A percentile compares a stretch with the other conserved stretches of the same genome.
Evolutionary conservation across 1,284 basidiomycete species (phyloP).

Genomic region (Malassezia pachydermatis): DNA sequence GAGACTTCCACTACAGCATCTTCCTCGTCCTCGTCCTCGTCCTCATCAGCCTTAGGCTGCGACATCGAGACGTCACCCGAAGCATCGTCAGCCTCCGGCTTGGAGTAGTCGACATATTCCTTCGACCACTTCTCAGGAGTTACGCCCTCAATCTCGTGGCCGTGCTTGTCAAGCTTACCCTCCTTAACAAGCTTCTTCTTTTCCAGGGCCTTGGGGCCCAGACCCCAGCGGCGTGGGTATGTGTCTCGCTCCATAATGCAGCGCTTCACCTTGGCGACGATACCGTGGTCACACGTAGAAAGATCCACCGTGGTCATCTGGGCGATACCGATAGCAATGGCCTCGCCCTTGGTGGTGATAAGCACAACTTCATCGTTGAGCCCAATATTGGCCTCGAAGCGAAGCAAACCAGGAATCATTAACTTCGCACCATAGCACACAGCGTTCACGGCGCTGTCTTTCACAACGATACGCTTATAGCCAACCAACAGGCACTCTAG

Average conservation of each 20-base stretch:
- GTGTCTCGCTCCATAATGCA: slow-evolving; percentile 99
- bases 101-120: slow-evolving; percentile 81
- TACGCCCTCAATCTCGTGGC: slow-evolving; percentile 76
- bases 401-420: slow-evolving; percentile 96
- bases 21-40: slow-evolving; percentile 20
- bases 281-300: slow-evolving; percentile 94
- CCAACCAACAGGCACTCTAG: slow-evolving; percentile 86
- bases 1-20: slow-evolving; percentile 28
- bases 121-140: slow-evolving; percentile 85
- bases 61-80: slow-evolving; percentile 23
- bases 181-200: slow-evolving; percentile 77
- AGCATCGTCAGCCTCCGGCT: slow-evolving; percentile 44
- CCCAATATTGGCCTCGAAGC: slow-evolving; percentile 92
- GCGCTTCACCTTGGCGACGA: slow-evolving; percentile 97
- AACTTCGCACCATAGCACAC: slow-evolving; percentile 99
- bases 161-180: slow-evolving; percentile 90
- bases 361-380: slow-evolving; percentile 93
- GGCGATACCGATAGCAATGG: slow-evolving; percentile 74
- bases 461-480: slow-evolving; percentile 98
- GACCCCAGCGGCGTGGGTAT: slow-evolving; percentile 94
- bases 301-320: slow-evolving; percentile 94
- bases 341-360: slow-evolving; percentile 99
- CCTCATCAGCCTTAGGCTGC: slow-evolving; percentile 22
- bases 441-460: slow-evolving; percentile 97
- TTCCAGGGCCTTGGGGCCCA: slow-evolving; percentile 87